Evolutionary conservation across 75 land plant species (phyloP).

Genomic region (Cunninghamia lanceolata): DNA sequence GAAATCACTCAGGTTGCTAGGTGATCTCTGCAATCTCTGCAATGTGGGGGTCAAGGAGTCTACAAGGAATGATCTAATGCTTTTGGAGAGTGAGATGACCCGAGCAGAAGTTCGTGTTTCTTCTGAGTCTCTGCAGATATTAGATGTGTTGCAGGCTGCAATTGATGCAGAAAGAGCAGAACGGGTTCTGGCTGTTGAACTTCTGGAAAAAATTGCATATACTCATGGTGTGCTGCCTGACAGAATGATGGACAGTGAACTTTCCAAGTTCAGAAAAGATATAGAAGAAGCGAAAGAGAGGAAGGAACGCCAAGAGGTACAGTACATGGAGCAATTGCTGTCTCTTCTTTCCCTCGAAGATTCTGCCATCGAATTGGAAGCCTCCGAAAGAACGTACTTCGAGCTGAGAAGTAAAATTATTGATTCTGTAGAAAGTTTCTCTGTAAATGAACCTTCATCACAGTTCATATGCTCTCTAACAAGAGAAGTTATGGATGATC

Average conservation of each 20-base stretch:
- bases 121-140: not conserved
- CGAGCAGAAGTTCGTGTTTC: constrained; percentile 2
- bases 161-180: not conserved
- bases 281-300: not conserved
- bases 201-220: not conserved
- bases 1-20: not conserved
- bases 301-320: not conserved
- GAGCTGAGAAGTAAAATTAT: not conserved
- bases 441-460: not conserved
- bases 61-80: not conserved
- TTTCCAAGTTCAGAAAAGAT: not conserved
- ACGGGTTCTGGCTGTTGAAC: not conserved
- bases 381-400: not conserved
- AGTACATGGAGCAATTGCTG: constrained; percentile 2
- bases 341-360: not conserved
- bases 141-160: not conserved
- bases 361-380: not conserved
- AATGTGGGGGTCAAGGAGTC: not conserved
- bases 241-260: not conserved
- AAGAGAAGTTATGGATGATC: not conserved
- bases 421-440: not conserved
- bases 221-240: not conserved
- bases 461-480: constrained; percentile 1
- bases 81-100: not conserved
- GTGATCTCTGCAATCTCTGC: not conserved